Conservation (phyloP, 768 basidiomycete genomes). For the Clavaria fumosa region DNA sequence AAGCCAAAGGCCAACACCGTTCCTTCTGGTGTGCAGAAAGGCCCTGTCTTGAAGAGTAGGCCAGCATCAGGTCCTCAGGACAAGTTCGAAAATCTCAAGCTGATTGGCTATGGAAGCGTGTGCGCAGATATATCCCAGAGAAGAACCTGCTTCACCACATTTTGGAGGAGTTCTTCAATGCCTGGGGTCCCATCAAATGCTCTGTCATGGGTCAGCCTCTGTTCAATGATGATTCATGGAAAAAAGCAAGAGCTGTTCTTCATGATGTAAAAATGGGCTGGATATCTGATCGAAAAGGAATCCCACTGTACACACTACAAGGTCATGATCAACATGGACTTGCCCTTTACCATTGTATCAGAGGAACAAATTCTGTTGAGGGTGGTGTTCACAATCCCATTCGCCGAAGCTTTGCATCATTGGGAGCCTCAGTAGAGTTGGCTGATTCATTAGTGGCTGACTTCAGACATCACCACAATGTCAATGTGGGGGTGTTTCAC, state of each 20-base stretch:
- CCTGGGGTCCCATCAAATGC: slow-evolving; percentile 5
- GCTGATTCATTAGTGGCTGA: slow-evolving; percentile 13
- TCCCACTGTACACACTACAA: slow-evolving; percentile 9
- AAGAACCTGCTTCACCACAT: slow-evolving; percentile 8
- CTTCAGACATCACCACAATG: slow-evolving; percentile 10
- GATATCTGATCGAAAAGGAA: slow-evolving; percentile 11
- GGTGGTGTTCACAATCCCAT: slow-evolving; percentile 13
- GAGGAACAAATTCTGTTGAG: slow-evolving; percentile 15
- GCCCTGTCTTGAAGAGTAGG: no score
- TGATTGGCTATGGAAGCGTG: slow-evolving; percentile 10
- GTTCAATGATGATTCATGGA: not conserved
- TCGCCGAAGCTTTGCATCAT: slow-evolving; percentile 11
- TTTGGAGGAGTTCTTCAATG: slow-evolving; percentile 11
- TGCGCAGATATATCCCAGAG: slow-evolving; percentile 9
- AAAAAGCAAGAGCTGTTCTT: slow-evolving; percentile 5
- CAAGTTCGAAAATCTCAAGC: slow-evolving; percentile 3
- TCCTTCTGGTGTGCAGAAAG: no score
- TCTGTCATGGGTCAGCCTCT: slow-evolving; percentile 5
- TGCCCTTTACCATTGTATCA: slow-evolving; percentile 8
- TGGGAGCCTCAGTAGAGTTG: slow-evolving; percentile 12
- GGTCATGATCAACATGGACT: slow-evolving; percentile 12
- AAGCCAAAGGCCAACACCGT: no score
- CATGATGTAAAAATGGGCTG: slow-evolving; percentile 9
- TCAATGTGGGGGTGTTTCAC: slow-evolving; percentile 7
- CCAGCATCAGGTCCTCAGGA: slow-evolving; percentile 6